These are phyloP conservation scores for Brassica incana DNA, from an alignment of 345 rosid species.

Conservation along the genomic window DNA sequence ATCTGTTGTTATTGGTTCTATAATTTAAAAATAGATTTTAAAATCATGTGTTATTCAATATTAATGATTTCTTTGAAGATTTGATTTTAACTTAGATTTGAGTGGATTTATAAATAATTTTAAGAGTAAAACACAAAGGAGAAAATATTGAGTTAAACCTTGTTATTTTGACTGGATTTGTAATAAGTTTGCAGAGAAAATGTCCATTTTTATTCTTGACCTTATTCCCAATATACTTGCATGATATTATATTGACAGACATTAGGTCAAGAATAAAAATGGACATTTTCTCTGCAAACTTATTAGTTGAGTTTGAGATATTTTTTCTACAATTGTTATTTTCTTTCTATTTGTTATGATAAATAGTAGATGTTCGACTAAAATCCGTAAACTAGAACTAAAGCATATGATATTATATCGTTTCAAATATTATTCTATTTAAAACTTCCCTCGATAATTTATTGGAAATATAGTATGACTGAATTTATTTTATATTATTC, in stretches of 20 bases:
- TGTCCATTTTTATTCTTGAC: too few relatives aligned
- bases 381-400: neutral
- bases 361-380: neutral
- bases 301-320: neutral
- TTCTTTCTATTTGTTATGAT: too few relatives aligned
- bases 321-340: neutral
- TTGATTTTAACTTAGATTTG: too few relatives aligned
- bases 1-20: too few relatives aligned
- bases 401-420: neutral
- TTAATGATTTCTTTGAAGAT: too few relatives aligned
- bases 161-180: too few relatives aligned
- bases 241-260: neutral
- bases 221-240: conserved; percentile 23
- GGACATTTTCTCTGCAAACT: neutral
- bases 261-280: neutral
- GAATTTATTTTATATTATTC: neutral
- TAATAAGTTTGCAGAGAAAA: too few relatives aligned
- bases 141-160: too few relatives aligned
- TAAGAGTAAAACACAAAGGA: too few relatives aligned
- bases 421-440: neutral
- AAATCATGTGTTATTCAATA: too few relatives aligned
- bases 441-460: neutral
- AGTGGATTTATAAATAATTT: too few relatives aligned
- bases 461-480: neutral
- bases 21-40: too few relatives aligned